phyloP scores from a whole-genome alignment of 2,329 filamentous ascomycete species.

The Pyrenophora graminea region DNA sequence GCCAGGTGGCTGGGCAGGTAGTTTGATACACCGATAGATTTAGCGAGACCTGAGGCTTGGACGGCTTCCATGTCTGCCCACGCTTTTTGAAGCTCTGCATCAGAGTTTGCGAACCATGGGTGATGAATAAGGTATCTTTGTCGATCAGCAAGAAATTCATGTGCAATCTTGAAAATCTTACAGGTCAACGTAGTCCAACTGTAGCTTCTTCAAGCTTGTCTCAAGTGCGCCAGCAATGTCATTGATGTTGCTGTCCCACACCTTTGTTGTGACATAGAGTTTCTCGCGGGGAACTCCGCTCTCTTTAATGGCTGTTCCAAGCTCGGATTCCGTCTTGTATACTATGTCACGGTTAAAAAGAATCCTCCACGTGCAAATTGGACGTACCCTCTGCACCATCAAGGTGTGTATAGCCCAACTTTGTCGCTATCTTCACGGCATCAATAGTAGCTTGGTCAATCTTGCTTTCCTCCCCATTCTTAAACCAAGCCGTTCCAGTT shows the following conservation, averaged over 20 bases:
- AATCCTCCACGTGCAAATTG: not conserved
- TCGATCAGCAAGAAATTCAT: slow-evolving; percentile 1
- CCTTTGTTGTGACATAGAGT: slow-evolving; percentile 62
- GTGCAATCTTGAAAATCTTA: slow-evolving; percentile 38
- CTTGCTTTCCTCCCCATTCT: slow-evolving; percentile 52
- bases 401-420: slow-evolving; percentile 71
- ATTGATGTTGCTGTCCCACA: slow-evolving; percentile 52
- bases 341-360: slow-evolving; percentile 32
- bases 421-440: slow-evolving; percentile 65
- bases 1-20: slow-evolving; percentile 61
- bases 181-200: slow-evolving; percentile 66
- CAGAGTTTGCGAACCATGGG: slow-evolving; percentile 61
- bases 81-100: slow-evolving; percentile 59
- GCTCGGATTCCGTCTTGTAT: slow-evolving; percentile 57
- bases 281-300: slow-evolving; percentile 52
- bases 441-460: slow-evolving; percentile 64
- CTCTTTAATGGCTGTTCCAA: slow-evolving; percentile 54
- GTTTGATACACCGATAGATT: slow-evolving; percentile 66
- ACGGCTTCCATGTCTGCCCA: slow-evolving; percentile 66
- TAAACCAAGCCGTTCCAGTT: slow-evolving; percentile 71
- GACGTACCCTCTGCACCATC: slow-evolving; percentile 71
- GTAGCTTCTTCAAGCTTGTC: slow-evolving; percentile 62
- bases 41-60: slow-evolving; percentile 60
- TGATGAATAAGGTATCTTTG: slow-evolving; percentile 64
- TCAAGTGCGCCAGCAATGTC: slow-evolving; percentile 62